These are phyloP conservation scores for Marchantia polymorpha DNA, from an alignment of 225 moss, liverwort and hornwort genomes.

Conservation along the genomic window DNA sequence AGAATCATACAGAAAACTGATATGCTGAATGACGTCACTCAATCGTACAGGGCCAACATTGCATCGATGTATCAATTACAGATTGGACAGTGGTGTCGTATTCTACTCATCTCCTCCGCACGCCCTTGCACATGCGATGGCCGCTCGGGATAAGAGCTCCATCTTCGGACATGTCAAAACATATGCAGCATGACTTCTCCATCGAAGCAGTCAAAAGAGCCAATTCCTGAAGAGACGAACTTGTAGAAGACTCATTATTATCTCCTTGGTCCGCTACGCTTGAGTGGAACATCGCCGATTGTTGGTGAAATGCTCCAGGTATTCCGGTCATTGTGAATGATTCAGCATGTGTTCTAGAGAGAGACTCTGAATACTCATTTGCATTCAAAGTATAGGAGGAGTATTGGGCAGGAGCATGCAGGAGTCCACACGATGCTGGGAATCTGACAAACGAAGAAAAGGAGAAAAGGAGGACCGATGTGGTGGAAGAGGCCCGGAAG, in stretches of 20 bases:
- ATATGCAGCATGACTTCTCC: conserved; percentile 20
- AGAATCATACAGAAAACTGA: neutral
- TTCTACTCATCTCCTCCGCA: conserved; percentile 23
- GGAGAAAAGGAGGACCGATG: too few relatives aligned
- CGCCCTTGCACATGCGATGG: conserved; percentile 24
- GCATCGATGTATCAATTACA: conserved; percentile 15
- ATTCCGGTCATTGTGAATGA: neutral
- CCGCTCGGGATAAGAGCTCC: conserved; percentile 18
- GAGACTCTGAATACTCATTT: neutral
- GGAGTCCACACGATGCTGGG: too few relatives aligned
- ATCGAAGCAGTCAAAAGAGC: conserved; percentile 14
- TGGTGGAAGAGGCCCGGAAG: too few relatives aligned
- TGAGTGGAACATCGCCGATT: neutral
- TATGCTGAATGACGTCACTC: conserved; percentile 6
- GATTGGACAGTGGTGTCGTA: conserved; percentile 22
- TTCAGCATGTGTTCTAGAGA: neutral
- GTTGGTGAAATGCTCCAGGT: neutral
- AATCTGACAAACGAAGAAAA: too few relatives aligned
- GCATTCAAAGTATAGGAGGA: neutral
- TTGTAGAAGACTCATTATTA: neutral
- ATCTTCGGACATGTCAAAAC: conserved; percentile 23
- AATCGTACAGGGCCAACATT: conserved; percentile 16
- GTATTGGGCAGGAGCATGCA: neutral
- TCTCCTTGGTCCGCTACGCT: neutral
- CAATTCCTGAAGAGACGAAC: conserved; percentile 6